Evolutionary conservation across 2,329 filamentous ascomycete genomes (phyloP).

Genomic region (Teratosphaeria pseudoeucalypti): DNA sequence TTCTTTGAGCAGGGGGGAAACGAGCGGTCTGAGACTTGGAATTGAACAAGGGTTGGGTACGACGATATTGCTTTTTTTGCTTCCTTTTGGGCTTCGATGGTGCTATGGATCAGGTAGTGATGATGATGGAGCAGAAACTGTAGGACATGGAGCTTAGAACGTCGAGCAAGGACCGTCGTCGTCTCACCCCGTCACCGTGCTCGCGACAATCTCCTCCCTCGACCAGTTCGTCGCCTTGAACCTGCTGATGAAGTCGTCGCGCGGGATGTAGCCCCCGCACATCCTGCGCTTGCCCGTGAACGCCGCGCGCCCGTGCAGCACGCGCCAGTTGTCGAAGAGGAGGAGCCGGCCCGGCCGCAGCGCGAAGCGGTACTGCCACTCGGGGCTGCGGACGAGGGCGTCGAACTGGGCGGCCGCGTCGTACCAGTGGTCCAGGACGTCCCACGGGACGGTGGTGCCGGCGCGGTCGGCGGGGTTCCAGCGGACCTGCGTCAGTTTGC

Average conservation of each 20-base stretch:
- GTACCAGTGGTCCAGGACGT: slow-evolving; percentile 55
- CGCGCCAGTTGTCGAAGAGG: slow-evolving; percentile 93
- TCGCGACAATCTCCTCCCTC: slow-evolving; percentile 19
- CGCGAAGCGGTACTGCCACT: slow-evolving; percentile 69
- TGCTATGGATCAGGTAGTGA: too few relatives aligned
- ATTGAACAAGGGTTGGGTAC: too few relatives aligned
- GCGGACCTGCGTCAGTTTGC: slow-evolving; percentile 53
- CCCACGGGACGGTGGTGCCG: slow-evolving; percentile 47
- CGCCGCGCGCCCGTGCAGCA: slow-evolving; percentile 72
- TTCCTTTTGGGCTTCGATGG: too few relatives aligned
- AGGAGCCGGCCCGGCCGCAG: slow-evolving; percentile 67
- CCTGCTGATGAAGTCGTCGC: slow-evolving; percentile 70
- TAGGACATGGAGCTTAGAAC: too few relatives aligned
- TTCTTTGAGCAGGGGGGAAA: background rate
- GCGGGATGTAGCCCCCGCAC: slow-evolving; percentile 79
- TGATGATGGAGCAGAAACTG: too few relatives aligned
- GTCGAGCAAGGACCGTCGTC: too few relatives aligned
- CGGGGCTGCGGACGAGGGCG: slow-evolving; percentile 52
- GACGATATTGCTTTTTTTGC: too few relatives aligned
- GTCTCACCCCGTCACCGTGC: slow-evolving; percentile 23
- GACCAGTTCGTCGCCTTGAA: slow-evolving; percentile 60
- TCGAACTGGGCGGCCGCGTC: slow-evolving; percentile 63
- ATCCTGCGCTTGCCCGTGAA: slow-evolving; percentile 81
- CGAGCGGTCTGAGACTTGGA: too few relatives aligned
- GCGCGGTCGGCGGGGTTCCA: slow-evolving; percentile 94